phyloP scores from a whole-genome alignment of 306 rosid species.

The Sicyos edulis region DNA sequence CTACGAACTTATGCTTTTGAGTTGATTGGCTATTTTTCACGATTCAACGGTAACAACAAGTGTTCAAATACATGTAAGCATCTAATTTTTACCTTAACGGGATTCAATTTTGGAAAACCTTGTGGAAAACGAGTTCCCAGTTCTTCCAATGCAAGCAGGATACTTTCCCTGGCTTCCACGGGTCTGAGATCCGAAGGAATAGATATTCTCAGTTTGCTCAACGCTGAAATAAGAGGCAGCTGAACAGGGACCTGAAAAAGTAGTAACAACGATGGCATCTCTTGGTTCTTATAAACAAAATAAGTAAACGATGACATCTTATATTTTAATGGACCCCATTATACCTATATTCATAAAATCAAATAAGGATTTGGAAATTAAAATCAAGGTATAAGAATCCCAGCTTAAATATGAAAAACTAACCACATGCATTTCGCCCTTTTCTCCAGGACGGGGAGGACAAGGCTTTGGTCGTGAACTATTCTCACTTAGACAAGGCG shows the following conservation, averaged over 20 bases:
- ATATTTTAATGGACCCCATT: neutral
- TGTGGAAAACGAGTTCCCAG: constrained; percentile 76
- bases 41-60: neutral
- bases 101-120: constrained; percentile 95
- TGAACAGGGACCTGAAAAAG: constrained; percentile 83
- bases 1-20: too few species aligned
- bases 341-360: neutral
- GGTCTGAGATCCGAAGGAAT: constrained; percentile 94
- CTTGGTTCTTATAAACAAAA: too few species aligned
- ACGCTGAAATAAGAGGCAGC: constrained; percentile 64
- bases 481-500: constrained; percentile 72
- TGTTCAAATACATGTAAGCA: constrained; percentile 20
- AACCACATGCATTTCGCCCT: constrained; percentile 99
- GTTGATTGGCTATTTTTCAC: too few species aligned
- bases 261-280: neutral
- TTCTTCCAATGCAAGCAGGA: constrained; percentile 88
- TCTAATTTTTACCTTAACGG: constrained; percentile 65
- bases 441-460: constrained; percentile 89
- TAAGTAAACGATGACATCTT: neutral
- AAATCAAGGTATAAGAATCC: neutral
- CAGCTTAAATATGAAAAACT: constrained; percentile 27
- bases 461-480: constrained; percentile 84
- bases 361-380: neutral
- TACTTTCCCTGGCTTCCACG: constrained; percentile 90
- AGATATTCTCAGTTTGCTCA: constrained; percentile 72